Base-by-base conservation (phyloP, 805 yeast genomes). In the Spathaspora arborariae region DNA sequence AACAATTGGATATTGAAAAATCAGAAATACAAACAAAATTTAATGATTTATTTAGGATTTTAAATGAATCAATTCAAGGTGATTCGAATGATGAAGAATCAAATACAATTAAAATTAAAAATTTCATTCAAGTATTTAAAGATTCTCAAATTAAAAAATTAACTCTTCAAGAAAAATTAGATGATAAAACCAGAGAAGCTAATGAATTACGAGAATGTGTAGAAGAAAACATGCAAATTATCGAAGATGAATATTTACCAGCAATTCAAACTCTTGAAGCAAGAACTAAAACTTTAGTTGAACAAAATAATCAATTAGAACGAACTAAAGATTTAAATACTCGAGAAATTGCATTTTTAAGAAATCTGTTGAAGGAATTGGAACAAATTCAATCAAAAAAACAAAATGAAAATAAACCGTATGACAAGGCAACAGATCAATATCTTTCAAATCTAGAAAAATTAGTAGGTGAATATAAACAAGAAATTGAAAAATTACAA, bases 281-380 rank as follows among this genome's bases (percentile, higher is more conserved):
- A 8, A 39, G 43, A 13, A 26, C 30, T 9, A 43, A 47, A 33
- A 20, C n/a, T 20, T n/a, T 24, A 13, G 34, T 20, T 24, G 50
- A 47, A 20, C 45, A 44, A 38, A 55, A 59, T 5, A 51, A 51
- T 5, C 43, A 49, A 15, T 58, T 78, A 5, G 79, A 79, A 42
- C 75, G 77, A 45, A 83, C 81, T 47, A 72, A 72, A 44, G 56
- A 67, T 2, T 64, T 84, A 38, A 76, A 82, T n/a, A 56, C 67
- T 20, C 80, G 78, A 50, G 91, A 85, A 56, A 74, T 82, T 22
- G 78, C 73, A 45, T 72, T 81, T 47, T 63, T 85, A 45, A 68
- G 85, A 48, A 71, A 70, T 36, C 84, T 81, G 60, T 58, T 85
- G 43, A 75, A 80, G 45, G 74, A 73, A 24, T 58, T 78, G 40